Evolutionary conservation across 257 asterid species (phyloP), one percentile per base, ranked within the genome.

Genomic region (Nyctanthes arbortristis): DNA sequence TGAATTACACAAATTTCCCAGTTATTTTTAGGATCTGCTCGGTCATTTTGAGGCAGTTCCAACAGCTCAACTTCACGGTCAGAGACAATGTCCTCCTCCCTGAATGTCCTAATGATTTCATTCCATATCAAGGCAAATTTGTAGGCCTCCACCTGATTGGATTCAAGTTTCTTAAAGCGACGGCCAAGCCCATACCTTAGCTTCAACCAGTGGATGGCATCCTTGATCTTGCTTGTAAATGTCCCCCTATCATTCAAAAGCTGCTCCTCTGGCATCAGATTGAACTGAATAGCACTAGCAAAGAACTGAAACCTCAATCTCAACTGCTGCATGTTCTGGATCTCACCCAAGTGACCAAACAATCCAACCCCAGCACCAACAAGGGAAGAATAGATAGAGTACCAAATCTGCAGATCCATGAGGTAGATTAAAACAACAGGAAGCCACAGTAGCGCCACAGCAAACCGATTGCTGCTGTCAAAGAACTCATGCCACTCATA

Each of bases 81-180:
- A 33, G 88, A 82, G 36, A 93, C 63, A 58, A 93, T 77, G 73
- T 93, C 98, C 67, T 93, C 98, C 71, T 90, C 97, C 72, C 98
- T 84, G 66, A 93, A 54, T 61, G 93, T 84, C 73, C 90, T 82
- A 43, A 93, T 80, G 28, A 93, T 88, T 68, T 93, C 97, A 28
- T 93, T 90, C 98, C 98, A 93, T 84, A 90, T 82, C 40, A 93
- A 77, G 24, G 98, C 98, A 76, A 93, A 93, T 70, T 93, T 78
- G 36, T 96, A 90, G 39, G 97, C 87, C 33, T 93, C 97, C 43
- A 93, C 91, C 82, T 88, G 90, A 70, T 90, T 90, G 3, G 98
- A 93, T 76, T 93, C 98, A 75, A 93, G 80, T 87, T 93, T 93
- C 89, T 83, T 88, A 84, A 79, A 90, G 0, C 89, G 89, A 80